Conservation (phyloP, 2,329 filamentous ascomycete species). For the Fusarium kyushuense region DNA sequence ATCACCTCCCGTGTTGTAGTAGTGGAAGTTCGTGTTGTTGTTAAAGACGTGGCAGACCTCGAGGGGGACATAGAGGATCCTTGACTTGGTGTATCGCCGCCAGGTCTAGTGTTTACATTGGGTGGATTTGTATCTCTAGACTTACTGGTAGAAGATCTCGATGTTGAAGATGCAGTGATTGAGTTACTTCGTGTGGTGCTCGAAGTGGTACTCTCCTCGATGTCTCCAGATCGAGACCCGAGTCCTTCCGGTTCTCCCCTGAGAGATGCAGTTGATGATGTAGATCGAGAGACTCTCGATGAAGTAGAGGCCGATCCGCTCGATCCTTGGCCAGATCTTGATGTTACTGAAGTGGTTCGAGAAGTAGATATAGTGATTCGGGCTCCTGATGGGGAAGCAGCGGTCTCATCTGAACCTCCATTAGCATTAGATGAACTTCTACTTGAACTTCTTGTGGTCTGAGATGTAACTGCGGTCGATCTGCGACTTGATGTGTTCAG, state of each 20-base stretch:
- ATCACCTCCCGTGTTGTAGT: not conserved
- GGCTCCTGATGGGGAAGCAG: not conserved
- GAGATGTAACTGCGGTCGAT: accelerated
- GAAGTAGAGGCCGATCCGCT: not conserved
- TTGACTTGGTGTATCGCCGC: not conserved
- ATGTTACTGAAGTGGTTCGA: not conserved
- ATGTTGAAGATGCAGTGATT: not conserved
- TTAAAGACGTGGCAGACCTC: accelerated
- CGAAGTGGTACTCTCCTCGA: accelerated
- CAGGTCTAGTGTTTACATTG: not conserved
- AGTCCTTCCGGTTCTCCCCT: not conserved
- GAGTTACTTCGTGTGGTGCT: not conserved
- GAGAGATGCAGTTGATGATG: not conserved
- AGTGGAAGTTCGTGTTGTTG: not conserved
- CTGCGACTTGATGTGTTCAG: not conserved
- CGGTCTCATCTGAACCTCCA: not conserved
- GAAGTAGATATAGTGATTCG: not conserved
- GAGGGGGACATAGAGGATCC: not conserved
- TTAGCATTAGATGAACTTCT: not conserved
- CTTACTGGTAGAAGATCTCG: accelerated
- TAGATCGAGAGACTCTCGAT: accelerated
- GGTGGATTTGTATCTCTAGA: not conserved
- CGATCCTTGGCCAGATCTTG: not conserved
- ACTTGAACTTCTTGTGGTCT: not conserved
- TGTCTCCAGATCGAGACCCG: accelerated